A percentile compares a stretch with the other conserved stretches of the same genome.
Evolutionary conservation across 768 basidiomycete genomes (phyloP).

Genomic region (Boletales sp.): DNA sequence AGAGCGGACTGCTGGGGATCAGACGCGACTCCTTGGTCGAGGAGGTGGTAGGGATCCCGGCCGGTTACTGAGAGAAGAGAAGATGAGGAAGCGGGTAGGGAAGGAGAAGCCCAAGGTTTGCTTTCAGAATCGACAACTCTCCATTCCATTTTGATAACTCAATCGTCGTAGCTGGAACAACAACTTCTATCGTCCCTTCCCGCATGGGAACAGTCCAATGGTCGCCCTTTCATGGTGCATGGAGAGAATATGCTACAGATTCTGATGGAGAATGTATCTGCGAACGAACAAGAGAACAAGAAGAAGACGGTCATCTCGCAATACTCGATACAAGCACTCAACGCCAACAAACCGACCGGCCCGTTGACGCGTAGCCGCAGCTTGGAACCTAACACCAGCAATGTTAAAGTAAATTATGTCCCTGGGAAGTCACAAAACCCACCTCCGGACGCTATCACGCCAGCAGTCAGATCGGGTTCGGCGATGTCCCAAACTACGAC

Average conservation of each 20-base stretch:
- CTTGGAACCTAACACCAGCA: constrained; percentile 19
- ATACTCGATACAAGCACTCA: constrained; percentile 30
- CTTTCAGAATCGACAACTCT: neutral
- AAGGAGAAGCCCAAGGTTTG: constrained; percentile 89
- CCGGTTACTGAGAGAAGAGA: constrained; percentile 86
- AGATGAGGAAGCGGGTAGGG: constrained; percentile 91
- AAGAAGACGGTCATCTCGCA: constrained; percentile 42
- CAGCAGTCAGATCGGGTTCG: constrained; percentile 52
- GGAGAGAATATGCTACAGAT: constrained; percentile 78
- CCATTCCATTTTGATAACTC: neutral
- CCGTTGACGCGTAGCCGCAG: constrained; percentile 26
- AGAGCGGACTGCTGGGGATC: constrained; percentile 75
- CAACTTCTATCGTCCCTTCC: constrained; percentile 79
- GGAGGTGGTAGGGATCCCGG: constrained; percentile 77
- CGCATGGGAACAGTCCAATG: constrained; percentile 78
- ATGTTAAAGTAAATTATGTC: constrained; percentile 21
- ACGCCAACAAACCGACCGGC: constrained; percentile 13
- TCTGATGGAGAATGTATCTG: constrained; percentile 68
- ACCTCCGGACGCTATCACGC: constrained; percentile 44
- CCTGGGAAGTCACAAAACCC: constrained; percentile 30
- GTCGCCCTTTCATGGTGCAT: constrained; percentile 76
- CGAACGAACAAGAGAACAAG: constrained; percentile 80
- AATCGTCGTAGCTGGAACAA: constrained; percentile 77
- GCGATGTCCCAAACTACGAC: constrained; percentile 45
- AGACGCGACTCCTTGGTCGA: constrained; percentile 75